Evolutionary conservation across 2,329 filamentous ascomycete genomes (phyloP).

Genomic region (Fusarium irregulare): DNA sequence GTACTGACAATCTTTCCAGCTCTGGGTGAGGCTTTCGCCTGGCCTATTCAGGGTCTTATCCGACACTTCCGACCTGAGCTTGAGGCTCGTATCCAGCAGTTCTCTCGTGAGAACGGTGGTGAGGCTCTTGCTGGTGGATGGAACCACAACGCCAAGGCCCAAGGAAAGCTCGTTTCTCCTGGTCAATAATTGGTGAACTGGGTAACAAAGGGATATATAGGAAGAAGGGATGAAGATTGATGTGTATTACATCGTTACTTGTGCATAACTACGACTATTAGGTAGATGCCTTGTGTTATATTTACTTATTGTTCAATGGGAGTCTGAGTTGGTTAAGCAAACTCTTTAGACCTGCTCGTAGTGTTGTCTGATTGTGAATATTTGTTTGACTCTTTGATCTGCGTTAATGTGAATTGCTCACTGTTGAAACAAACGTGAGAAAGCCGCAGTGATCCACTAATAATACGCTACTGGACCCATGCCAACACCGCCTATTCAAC

Average conservation of each 20-base stretch:
- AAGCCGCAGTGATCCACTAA: constrained; percentile 13
- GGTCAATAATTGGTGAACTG: constrained; percentile 75
- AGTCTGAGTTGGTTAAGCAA: constrained; percentile 19
- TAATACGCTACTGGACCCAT: constrained; percentile 18
- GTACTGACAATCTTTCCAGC: constrained; percentile 61
- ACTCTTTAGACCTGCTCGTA: neutral
- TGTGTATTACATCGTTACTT: constrained; percentile 41
- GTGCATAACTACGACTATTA: constrained; percentile 45
- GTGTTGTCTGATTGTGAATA: neutral
- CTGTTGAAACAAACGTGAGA: neutral
- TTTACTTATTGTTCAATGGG: constrained; percentile 45
- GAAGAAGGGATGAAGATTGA: constrained; percentile 35
- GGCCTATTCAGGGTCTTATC: constrained; percentile 98
- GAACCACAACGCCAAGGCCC: constrained; percentile 77
- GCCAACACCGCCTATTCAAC: constrained; percentile 43
- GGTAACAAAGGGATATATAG: constrained; percentile 29
- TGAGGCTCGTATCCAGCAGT: constrained; percentile 88
- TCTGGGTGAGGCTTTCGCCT: constrained; percentile 96
- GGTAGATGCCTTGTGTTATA: constrained; percentile 48
- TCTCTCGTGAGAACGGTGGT: constrained; percentile 77
- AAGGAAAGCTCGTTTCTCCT: constrained; percentile 87
- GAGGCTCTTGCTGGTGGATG: constrained; percentile 87
- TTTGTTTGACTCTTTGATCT: neutral
- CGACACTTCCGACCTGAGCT: constrained; percentile 97
- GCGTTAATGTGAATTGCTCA: neutral